A percentile compares a stretch with the other conserved stretches of the same genome.
Conservation (phyloP, 225 moss, liverwort and hornwort species). For the Marchantia polymorpha region DNA sequence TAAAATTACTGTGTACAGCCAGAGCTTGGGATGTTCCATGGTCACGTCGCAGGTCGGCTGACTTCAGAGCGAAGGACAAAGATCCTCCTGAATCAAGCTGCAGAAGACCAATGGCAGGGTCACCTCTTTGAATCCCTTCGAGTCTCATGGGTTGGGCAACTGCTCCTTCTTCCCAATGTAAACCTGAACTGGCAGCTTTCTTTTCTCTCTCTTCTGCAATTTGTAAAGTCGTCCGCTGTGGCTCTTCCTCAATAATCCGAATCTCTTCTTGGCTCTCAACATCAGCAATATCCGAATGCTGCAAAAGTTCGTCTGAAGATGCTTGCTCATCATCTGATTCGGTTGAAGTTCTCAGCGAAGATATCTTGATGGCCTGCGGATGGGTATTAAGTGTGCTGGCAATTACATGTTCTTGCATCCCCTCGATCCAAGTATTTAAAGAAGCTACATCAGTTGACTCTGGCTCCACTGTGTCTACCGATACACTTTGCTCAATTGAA, state of each 20-base stretch:
- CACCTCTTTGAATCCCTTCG: slow-evolving; percentile 91
- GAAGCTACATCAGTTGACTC: slow-evolving; percentile 26
- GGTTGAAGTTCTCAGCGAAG: not conserved
- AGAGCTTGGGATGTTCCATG: slow-evolving; percentile 84
- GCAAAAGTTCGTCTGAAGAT: slow-evolving; percentile 26
- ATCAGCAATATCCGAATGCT: slow-evolving; percentile 7
- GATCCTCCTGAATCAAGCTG: slow-evolving; percentile 84
- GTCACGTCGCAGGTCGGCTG: slow-evolving; percentile 73
- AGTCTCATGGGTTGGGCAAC: slow-evolving; percentile 97
- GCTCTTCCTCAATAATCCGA: slow-evolving; percentile 29
- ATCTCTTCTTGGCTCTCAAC: slow-evolving; percentile 12
- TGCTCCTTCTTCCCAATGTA: slow-evolving; percentile 98
- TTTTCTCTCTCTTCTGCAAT: slow-evolving; percentile 80
- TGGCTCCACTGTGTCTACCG: slow-evolving; percentile 1
- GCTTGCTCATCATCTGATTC: slow-evolving; percentile 18
- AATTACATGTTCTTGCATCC: slow-evolving; percentile 7
- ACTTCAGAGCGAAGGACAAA: slow-evolving; percentile 76
- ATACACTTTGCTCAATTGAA: not conserved
- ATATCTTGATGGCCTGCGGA: slow-evolving; percentile 9
- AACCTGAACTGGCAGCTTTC: slow-evolving; percentile 80
- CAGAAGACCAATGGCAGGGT: slow-evolving; percentile 92
- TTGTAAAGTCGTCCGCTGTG: slow-evolving; percentile 56
- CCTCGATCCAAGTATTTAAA: slow-evolving; percentile 32
- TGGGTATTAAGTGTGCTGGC: slow-evolving; percentile 4
- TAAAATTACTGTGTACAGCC: slow-evolving; percentile 83